These are phyloP conservation scores for Trifolium repens DNA, from an alignment of 306 rosid species.

Conservation along the genomic window DNA sequence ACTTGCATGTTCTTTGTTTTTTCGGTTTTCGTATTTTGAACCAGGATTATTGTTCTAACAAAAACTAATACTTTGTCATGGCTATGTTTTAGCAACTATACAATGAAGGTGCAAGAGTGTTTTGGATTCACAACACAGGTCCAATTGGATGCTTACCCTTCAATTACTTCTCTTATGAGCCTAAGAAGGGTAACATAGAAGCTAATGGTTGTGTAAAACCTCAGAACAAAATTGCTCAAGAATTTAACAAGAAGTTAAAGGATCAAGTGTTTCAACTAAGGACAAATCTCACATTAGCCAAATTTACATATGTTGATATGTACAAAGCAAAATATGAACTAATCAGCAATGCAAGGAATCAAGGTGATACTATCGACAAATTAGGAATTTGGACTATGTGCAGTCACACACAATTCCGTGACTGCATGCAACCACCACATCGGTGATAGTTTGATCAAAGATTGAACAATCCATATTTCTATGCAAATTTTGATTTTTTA, in stretches of 20 bases:
- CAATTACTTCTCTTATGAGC: conserved; percentile 49
- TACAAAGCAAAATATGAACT: conserved; percentile 70
- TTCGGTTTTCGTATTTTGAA: too few relatives aligned
- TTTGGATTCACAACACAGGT: conserved; percentile 84
- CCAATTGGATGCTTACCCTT: conserved; percentile 84
- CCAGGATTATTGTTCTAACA: not conserved
- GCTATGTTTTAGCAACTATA: conserved; percentile 62
- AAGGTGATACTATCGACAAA: conserved; percentile 21
- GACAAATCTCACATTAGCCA: conserved; percentile 54
- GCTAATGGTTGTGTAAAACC: conserved; percentile 69
- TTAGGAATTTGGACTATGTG: not conserved
- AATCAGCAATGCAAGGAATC: conserved; percentile 57
- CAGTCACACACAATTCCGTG: not conserved
- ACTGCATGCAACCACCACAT: not conserved
- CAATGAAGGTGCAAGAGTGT: conserved; percentile 73
- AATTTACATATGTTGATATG: conserved; percentile 67
- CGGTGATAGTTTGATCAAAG: not conserved
- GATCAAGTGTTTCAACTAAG: conserved; percentile 48
- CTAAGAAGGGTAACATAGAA: conserved; percentile 61
- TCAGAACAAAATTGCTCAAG: conserved; percentile 70
- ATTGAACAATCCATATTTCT: not conserved
- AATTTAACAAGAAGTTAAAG: conserved; percentile 77
- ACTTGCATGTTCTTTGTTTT: too few relatives aligned
- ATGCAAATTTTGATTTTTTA: too few relatives aligned
- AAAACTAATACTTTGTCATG: conserved; percentile 14